phyloP scores from a whole-genome alignment of 2,329 filamentous ascomycete genomes.

The Cladosporium sphaerospermum region DNA sequence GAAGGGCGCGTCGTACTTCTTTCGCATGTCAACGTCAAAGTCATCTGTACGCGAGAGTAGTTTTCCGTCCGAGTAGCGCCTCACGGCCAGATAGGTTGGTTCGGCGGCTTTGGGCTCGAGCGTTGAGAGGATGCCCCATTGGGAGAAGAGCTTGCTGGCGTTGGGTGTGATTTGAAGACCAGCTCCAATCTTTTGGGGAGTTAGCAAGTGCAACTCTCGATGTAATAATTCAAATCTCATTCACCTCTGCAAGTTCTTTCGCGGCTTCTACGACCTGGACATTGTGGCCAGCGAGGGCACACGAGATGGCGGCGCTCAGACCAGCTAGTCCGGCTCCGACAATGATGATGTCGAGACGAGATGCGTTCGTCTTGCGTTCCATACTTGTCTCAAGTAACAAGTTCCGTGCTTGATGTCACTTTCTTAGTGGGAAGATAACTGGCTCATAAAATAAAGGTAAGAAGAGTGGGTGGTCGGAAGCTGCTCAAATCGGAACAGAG shows the following conservation, averaged over 20 bases:
- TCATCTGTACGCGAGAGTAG: constrained; percentile 45
- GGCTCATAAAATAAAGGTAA: too few relatives aligned
- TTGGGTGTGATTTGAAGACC: constrained; percentile 49
- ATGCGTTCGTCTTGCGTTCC: background rate
- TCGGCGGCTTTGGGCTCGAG: constrained; percentile 36
- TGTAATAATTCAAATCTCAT: background rate
- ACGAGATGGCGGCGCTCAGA: constrained; percentile 28
- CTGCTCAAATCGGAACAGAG: too few relatives aligned
- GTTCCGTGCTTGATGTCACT: too few relatives aligned
- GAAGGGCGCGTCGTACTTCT: constrained; percentile 53
- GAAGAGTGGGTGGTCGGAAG: too few relatives aligned
- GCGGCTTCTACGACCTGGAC: constrained; percentile 32
- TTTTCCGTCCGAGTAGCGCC: constrained; percentile 45
- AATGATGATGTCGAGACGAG: constrained; percentile 25
- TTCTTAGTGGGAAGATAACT: too few relatives aligned
- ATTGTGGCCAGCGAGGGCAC: constrained; percentile 27
- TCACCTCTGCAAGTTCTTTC: constrained; percentile 36
- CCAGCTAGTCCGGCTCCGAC: constrained; percentile 32
- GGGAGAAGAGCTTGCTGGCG: constrained; percentile 34
- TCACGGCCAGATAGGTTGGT: constrained; percentile 46
- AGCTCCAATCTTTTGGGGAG: constrained; percentile 40
- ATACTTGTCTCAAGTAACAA: too few relatives aligned
- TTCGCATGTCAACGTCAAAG: constrained; percentile 49
- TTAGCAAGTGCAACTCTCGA: background rate
- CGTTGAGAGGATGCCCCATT: constrained; percentile 44